Conservation (phyloP, 192 early-diverging fungal genomes). For the Chytriomyces sp. region DNA sequence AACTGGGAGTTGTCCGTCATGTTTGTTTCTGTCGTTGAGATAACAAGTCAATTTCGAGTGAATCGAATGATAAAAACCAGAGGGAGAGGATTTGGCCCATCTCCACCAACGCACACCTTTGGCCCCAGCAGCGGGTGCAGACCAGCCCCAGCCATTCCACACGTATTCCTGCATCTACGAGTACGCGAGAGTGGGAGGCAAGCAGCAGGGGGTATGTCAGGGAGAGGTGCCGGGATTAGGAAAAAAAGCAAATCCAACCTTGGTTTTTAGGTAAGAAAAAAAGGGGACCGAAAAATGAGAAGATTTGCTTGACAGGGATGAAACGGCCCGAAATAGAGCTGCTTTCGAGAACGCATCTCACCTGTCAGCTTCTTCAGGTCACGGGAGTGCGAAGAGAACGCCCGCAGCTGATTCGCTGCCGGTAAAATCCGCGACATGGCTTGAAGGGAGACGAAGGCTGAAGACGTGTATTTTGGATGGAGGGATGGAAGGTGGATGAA, state of each 20-base stretch:
- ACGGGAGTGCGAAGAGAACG: no score
- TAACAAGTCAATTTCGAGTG: neutral
- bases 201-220: neutral
- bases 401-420: no score
- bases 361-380: no score
- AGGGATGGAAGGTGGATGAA: no score
- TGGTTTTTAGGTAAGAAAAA: conserved; percentile 17
- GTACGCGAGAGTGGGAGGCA: neutral
- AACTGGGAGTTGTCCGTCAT: neutral
- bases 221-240: no score
- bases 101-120: neutral
- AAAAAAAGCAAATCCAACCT: neutral
- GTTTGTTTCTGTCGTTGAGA: neutral
- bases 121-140: neutral
- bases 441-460: no score
- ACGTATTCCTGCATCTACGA: neutral
- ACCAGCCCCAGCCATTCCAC: conserved; percentile 20
- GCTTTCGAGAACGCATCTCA: no score
- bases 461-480: no score
- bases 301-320: neutral
- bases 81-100: neutral
- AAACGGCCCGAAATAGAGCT: no score
- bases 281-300: neutral
- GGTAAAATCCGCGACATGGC: no score
- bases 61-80: neutral